Conservation (phyloP, 495 filamentous ascomycete genomes). For the Pseudoneurospora amorphoporcata region DNA sequence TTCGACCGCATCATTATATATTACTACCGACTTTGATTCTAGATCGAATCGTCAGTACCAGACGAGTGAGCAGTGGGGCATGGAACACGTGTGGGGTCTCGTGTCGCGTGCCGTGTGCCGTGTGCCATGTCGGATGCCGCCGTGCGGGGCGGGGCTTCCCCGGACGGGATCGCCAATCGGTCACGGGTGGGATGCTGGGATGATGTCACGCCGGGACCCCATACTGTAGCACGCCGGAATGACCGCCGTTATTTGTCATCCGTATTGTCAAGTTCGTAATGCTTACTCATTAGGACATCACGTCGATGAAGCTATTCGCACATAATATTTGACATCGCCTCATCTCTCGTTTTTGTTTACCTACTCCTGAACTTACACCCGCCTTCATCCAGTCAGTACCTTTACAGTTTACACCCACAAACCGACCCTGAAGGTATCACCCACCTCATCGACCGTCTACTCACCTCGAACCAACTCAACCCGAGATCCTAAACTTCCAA, state of each 20-base stretch:
- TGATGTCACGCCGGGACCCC: neutral
- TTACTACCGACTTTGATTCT: neutral
- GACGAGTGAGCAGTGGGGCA: neutral
- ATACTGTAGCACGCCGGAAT: neutral
- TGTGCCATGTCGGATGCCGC: neutral
- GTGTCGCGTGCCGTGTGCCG: neutral
- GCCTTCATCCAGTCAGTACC: neutral
- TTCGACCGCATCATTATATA: neutral
- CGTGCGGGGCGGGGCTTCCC: neutral
- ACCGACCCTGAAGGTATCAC: neutral
- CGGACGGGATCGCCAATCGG: neutral
- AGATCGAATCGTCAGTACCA: neutral
- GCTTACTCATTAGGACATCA: neutral
- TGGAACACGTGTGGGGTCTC: neutral
- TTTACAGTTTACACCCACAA: neutral
- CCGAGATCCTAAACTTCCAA: neutral
- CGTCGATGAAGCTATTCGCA: neutral
- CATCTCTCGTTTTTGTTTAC: neutral
- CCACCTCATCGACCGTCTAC: neutral
- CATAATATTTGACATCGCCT: neutral
- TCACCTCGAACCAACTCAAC: neutral
- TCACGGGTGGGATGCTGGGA: neutral
- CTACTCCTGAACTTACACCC: neutral
- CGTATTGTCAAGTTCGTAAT: neutral
- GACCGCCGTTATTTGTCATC: neutral